Base-by-base conservation (phyloP, 2,329 filamentous ascomycete species). In the Blastomyces gilchristii region DNA sequence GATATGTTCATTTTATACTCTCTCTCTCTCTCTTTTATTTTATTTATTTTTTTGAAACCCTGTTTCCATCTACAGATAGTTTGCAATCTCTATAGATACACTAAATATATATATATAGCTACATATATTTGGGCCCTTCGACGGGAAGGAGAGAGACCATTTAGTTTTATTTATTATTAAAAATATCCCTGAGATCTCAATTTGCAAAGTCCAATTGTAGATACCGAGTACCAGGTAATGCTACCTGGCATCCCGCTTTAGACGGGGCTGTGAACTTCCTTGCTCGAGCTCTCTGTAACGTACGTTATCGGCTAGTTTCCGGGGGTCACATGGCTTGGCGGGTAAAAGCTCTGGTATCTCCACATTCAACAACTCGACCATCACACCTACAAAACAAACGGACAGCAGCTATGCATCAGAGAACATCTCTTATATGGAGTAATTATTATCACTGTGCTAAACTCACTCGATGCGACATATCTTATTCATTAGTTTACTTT, bases 281-380 rank as follows among this genome's bases (percentile, higher is more conserved):
- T 7, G 14, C 14, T 25, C 50, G 3, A 25, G 9, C 12, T 37
- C 14, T 31, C 47, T 37, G 39, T 41, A 22, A 22, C n/a, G n/a
- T 22, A 22, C n/a, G n/a, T 22, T 22, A 31, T 45, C 41, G 11
- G 25, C n/a, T 11, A 43, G 3, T n/a, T 22, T 62, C 41, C 37
- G 49, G 49, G 57, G 47, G 43, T 62, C 53, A 62, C 50, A 25
- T 62, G 47, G n/a, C 37, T 53, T 34, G 28, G 31, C 22, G 61
- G 61, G 28, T 39, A 34, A 37, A 37, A 53, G 34, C 41, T 52
- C 28, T 22, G 1, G 0, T 8, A 34, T 52, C 52, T 22, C 52
- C 52, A 2, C 16, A 45, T 58, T 43, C 22, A n/a, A 25, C n/a
- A 16, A 54, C 25, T 43, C 31, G 16, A 22, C 12, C n/a, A 22